phyloP scores from a whole-genome alignment of 208 protist species.

The Histomonas meleagridis region DNA sequence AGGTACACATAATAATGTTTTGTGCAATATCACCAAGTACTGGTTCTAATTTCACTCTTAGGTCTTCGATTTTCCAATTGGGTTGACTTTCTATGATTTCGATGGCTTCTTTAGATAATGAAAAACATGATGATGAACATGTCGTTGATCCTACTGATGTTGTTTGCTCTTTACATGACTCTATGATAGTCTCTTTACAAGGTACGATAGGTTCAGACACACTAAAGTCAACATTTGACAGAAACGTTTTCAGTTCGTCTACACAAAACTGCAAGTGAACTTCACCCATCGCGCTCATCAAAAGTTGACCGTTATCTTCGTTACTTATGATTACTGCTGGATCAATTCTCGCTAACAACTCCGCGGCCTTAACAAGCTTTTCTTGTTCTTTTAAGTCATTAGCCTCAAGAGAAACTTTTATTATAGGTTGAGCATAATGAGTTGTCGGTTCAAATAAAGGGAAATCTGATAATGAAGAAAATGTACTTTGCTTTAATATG shows the following conservation, averaged over 20 bases:
- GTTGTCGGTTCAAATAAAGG: constrained; percentile 1
- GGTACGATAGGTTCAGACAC: neutral
- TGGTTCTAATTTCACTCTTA: neutral
- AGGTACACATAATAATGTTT: neutral
- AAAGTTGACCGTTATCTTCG: neutral
- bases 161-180: neutral
- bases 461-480: neutral
- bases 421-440: constrained; percentile 37
- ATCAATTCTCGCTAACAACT: neutral
- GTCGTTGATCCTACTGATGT: neutral
- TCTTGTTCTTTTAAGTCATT: neutral
- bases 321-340: neutral
- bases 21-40: neutral
- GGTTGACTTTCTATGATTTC: neutral
- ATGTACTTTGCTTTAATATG: constrained; percentile 36
- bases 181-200: constrained; percentile 20
- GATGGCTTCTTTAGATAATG: neutral
- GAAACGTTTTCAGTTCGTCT: neutral
- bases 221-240: constrained; percentile 2
- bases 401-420: constrained; percentile 38
- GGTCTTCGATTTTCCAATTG: neutral
- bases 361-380: neutral
- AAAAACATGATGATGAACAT: neutral
- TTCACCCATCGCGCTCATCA: neutral
- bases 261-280: constrained; percentile 26